phyloP scores from a whole-genome alignment of 139 green algal species.

The Zygnema cylindricum region DNA sequence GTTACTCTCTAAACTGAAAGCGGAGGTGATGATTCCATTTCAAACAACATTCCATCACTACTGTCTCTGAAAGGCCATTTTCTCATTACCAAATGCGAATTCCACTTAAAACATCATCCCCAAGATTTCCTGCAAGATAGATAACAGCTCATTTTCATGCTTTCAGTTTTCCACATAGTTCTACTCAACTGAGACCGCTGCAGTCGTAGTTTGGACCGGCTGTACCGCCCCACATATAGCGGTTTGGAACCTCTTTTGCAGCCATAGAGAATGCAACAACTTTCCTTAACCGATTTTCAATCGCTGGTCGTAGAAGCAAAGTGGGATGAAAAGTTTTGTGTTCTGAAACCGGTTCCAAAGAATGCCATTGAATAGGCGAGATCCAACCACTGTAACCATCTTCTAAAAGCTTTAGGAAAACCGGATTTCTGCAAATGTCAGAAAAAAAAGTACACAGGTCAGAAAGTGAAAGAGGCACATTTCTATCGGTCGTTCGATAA shows the following conservation, averaged over 20 bases:
- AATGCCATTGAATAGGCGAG: background rate
- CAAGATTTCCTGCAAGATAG: too few relatives aligned
- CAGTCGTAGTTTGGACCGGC: slow-evolving; percentile 54
- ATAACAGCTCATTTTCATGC: too few relatives aligned
- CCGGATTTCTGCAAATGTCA: slow-evolving; percentile 24
- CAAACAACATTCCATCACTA: too few relatives aligned
- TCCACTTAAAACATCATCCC: too few relatives aligned
- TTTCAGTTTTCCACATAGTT: too few relatives aligned
- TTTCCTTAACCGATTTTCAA: background rate
- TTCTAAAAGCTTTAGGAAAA: slow-evolving; percentile 24
- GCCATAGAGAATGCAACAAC: slow-evolving; percentile 25
- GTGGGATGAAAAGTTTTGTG: background rate
- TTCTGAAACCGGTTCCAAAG: background rate
- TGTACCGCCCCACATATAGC: slow-evolving; percentile 57
- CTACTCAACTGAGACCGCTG: slow-evolving; percentile 51
- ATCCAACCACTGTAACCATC: slow-evolving; percentile 47
- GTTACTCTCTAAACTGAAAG: too few relatives aligned
- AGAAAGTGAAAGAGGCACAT: too few relatives aligned
- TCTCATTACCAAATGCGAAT: too few relatives aligned
- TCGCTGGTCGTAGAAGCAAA: background rate
- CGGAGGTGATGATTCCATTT: too few relatives aligned
- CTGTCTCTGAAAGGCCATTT: background rate
- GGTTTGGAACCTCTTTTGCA: slow-evolving; percentile 17
- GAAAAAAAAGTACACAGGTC: too few relatives aligned
- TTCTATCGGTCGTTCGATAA: too few relatives aligned